Conservation (phyloP, 2,329 filamentous ascomycete genomes). For the Periconia digitata region DNA sequence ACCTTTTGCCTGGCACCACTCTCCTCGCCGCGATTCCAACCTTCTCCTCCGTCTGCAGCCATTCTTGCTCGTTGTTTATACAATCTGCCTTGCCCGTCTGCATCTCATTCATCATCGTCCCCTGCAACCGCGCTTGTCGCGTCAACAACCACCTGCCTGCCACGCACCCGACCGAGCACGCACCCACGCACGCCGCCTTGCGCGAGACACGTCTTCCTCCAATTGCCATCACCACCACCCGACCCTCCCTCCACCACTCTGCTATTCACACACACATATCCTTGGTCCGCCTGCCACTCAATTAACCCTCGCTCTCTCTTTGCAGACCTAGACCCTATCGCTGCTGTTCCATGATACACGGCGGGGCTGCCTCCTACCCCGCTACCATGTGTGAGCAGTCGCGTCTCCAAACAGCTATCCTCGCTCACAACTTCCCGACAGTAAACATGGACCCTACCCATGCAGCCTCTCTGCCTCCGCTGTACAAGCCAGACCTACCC, state of each 20-base stretch:
- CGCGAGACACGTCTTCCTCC: neutral
- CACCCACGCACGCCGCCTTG: too few species aligned
- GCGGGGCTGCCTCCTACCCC: constrained; percentile 18
- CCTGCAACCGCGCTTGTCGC: neutral
- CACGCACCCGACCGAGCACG: too few species aligned
- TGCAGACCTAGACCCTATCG: constrained; percentile 3
- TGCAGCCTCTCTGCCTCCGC: constrained; percentile 13
- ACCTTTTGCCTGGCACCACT: neutral
- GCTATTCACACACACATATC: neutral
- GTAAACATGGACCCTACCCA: constrained; percentile 16
- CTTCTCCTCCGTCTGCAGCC: neutral
- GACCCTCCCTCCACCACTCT: neutral
- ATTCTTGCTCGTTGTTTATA: neutral
- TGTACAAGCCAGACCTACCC: constrained; percentile 17
- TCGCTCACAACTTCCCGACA: constrained; percentile 22
- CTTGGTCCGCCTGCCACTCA: too few species aligned
- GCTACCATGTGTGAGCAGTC: constrained; percentile 23
- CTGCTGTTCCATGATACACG: constrained; percentile 10
- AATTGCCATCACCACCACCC: neutral
- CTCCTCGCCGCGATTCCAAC: neutral
- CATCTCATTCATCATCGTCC: neutral
- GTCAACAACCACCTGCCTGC: too few species aligned
- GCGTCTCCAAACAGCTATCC: constrained; percentile 18
- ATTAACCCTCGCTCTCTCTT: neutral
- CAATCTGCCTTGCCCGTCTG: too few species aligned